Evolutionary conservation across 1,284 basidiomycete genomes (phyloP).

Genomic region (Cerioporus squamosus): DNA sequence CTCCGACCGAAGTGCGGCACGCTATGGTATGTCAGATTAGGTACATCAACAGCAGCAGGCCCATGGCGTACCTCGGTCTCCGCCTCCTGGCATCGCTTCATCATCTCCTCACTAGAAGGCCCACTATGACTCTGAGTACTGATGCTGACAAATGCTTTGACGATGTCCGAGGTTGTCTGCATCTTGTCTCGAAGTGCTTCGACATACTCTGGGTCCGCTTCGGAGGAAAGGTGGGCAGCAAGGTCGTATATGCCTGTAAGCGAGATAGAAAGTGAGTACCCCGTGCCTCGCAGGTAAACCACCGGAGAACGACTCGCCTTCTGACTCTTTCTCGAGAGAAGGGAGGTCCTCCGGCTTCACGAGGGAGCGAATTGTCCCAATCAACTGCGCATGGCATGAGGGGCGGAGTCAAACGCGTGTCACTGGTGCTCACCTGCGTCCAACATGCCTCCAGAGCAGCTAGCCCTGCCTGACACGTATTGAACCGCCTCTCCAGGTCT

Average conservation of each 20-base stretch:
- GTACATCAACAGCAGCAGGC: background rate
- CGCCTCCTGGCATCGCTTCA: slow-evolving; percentile 52
- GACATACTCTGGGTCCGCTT: slow-evolving; percentile 49
- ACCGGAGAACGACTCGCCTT: slow-evolving; percentile 41
- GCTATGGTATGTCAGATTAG: slow-evolving; percentile 41
- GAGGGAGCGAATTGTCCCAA: slow-evolving; percentile 69
- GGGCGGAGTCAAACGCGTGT: slow-evolving; percentile 5
- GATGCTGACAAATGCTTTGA: slow-evolving; percentile 60
- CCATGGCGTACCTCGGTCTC: slow-evolving; percentile 62
- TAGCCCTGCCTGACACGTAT: slow-evolving; percentile 77
- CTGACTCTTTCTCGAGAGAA: slow-evolving; percentile 45
- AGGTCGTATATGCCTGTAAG: slow-evolving; percentile 52
- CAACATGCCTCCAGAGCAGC: slow-evolving; percentile 89
- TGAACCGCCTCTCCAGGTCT: slow-evolving; percentile 76
- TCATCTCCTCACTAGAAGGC: slow-evolving; percentile 43
- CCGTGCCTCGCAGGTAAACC: slow-evolving; percentile 3
- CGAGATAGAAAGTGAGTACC: slow-evolving; percentile 7
- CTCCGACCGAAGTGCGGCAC: slow-evolving; percentile 61
- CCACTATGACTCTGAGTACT: slow-evolving; percentile 37
- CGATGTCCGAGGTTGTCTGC: slow-evolving; percentile 61
- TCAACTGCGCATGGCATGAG: slow-evolving; percentile 48
- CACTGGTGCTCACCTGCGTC: slow-evolving; percentile 67
- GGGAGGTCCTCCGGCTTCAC: slow-evolving; percentile 59
- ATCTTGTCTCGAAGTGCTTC: slow-evolving; percentile 57
- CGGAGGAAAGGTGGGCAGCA: slow-evolving; percentile 53